Evolutionary conservation across 257 asterid species (phyloP).

Genomic region (Catharanthus roseus): DNA sequence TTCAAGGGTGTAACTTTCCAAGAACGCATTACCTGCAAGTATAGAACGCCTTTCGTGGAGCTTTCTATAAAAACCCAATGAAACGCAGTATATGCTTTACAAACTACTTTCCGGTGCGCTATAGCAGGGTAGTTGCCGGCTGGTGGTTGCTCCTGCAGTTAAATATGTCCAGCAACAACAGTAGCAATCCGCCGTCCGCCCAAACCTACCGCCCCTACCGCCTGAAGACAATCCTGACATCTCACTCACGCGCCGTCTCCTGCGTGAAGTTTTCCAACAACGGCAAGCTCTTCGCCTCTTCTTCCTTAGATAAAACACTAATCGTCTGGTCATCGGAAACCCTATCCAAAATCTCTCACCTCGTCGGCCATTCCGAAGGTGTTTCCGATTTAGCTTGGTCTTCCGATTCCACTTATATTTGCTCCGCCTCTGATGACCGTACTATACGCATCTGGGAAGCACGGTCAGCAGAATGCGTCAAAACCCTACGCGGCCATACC

Average conservation of each 20-base stretch:
- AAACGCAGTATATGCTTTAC: neutral
- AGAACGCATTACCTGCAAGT: no score
- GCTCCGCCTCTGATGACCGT: slow-evolving; percentile 98
- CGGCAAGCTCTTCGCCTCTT: slow-evolving; percentile 75
- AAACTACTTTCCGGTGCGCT: neutral
- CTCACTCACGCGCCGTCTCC: slow-evolving; percentile 64
- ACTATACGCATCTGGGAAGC: slow-evolving; percentile 92
- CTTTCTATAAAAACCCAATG: no score
- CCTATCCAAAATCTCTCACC: slow-evolving; percentile 46
- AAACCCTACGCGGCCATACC: slow-evolving; percentile 73
- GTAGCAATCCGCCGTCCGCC: slow-evolving; percentile 19
- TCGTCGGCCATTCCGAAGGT: slow-evolving; percentile 80
- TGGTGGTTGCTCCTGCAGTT: neutral
- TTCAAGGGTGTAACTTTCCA: no score
- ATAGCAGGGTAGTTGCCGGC: slow-evolving; percentile 1
- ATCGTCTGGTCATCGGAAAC: slow-evolving; percentile 73
- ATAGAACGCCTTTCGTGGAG: no score
- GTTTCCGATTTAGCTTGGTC: slow-evolving; percentile 87
- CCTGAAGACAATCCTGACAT: slow-evolving; percentile 42
- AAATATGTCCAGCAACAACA: slow-evolving; percentile 42
- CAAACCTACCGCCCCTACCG: slow-evolving; percentile 51
- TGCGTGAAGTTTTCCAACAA: slow-evolving; percentile 74
- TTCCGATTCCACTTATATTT: slow-evolving; percentile 75
- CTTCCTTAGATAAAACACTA: slow-evolving; percentile 81
- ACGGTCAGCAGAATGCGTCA: slow-evolving; percentile 69